These are phyloP conservation scores for Cercophora sp. DNA, from an alignment of 495 filamentous ascomycete species.

Conservation along the genomic window DNA sequence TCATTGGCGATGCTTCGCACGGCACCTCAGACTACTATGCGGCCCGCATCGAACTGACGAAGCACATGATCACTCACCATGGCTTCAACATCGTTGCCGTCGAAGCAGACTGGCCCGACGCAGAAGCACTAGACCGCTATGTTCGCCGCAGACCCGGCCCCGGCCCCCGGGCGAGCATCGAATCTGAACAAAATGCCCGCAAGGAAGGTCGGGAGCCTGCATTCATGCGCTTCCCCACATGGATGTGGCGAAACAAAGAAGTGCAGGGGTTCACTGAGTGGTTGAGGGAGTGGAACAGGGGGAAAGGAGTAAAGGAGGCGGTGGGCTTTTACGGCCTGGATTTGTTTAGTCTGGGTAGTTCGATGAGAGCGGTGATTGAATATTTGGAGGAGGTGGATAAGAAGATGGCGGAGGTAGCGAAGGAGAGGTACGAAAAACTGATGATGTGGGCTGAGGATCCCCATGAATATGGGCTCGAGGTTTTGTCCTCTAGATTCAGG, in stretches of 20 bases:
- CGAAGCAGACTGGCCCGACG: conserved; percentile 60
- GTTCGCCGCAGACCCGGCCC: conserved; percentile 41
- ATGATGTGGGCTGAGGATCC: conserved; percentile 53
- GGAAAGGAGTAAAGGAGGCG: conserved; percentile 28
- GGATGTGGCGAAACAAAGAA: conserved; percentile 61
- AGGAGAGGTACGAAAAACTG: conserved; percentile 45
- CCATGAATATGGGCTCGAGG: conserved; percentile 47
- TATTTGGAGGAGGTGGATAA: conserved; percentile 42
- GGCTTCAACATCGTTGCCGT: conserved; percentile 54
- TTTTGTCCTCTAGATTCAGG: conserved; percentile 38
- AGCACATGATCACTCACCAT: conserved; percentile 48
- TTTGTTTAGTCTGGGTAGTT: conserved; percentile 52
- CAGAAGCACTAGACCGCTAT: conserved; percentile 54
- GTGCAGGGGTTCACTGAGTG: conserved; percentile 56
- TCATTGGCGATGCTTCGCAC: conserved; percentile 55
- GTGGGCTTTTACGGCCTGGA: conserved; percentile 54
- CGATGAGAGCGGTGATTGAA: conserved; percentile 48
- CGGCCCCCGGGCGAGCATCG: background rate
- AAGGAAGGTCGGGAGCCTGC: conserved; percentile 31
- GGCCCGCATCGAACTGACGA: conserved; percentile 53
- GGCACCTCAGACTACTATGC: conserved; percentile 59
- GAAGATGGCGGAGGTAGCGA: conserved; percentile 38
- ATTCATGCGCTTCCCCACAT: conserved; percentile 55
- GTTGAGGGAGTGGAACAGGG: conserved; percentile 46
- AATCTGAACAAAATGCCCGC: background rate